Base-by-base conservation (phyloP, 2,329 filamentous ascomycete species). In the Stromatinia cepivora region DNA sequence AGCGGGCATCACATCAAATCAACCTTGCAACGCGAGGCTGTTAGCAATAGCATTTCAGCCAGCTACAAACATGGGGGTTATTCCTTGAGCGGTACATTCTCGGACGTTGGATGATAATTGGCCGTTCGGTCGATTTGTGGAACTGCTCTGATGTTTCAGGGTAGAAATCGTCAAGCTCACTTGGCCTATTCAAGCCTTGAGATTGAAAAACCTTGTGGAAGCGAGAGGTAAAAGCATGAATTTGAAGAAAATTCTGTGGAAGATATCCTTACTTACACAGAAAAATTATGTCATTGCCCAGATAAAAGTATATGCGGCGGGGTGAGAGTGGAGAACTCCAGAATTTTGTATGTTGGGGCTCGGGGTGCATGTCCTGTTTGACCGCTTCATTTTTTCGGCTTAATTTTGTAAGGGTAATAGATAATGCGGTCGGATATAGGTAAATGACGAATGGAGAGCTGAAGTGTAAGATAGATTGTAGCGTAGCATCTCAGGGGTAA, bases 51-150 rank as follows among this genome's bases (percentile, higher is more conserved):
- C 22, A 42, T 20, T 39, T 25, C 56, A 58, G n/a, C 34, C 56
- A 22, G 22, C 34, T 15, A 11, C 54, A 36, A 54, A 54, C 48
- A 46, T 61, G 50, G n/a, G 48, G 48, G 25, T 36, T 25, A 22
- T 31, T 28, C 66, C 66, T 39, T 67, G 65, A n/a, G 34, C 66
- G 66, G 66, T 25, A n/a, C 15, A 39, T 68, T 50, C 36, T 68
- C 66, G 66, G 48, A 13, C 20, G 5, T 56, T 2, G 2, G 13
- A 10, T 6, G 39, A 17, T 28, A 25, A 48, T 36, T 58, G 31
- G 42, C 50, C 66, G 58, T 28, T 39, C 66, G 36, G 66, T 61
- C 13, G 25, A 17, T 42, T 68, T 58, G 48, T 63, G 57, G 46
- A 39, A 54, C 46, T 25, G 39, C 22, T 39, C 22, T 28, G 9